Evolutionary conservation across 257 asterid species (phyloP).

Genomic region (Haberlea rhodopensis): DNA sequence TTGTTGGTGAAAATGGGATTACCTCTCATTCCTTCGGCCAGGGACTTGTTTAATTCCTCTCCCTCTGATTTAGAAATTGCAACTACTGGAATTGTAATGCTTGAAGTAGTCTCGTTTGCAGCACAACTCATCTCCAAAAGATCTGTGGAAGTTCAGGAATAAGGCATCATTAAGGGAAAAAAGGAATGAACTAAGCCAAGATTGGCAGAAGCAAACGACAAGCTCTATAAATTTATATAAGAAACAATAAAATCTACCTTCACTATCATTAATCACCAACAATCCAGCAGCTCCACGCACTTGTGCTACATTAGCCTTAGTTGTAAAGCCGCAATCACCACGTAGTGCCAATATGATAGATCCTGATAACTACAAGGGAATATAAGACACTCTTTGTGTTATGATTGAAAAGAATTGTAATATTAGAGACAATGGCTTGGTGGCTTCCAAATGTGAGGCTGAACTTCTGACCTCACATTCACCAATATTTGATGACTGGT

Average conservation of each 20-base stretch:
- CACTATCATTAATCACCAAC: conserved; percentile 70
- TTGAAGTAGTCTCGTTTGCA: conserved; percentile 44
- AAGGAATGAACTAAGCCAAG: conserved; percentile 13
- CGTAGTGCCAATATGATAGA: conserved; percentile 66
- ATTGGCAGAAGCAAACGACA: conserved; percentile 21
- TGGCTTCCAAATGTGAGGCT: conserved; percentile 12
- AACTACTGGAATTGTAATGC: conserved; percentile 74
- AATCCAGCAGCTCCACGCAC: conserved; percentile 77
- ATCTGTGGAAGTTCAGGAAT: conserved; percentile 49
- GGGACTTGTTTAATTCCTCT: conserved; percentile 55
- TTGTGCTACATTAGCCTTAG: conserved; percentile 80
- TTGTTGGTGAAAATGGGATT: conserved; percentile 8
- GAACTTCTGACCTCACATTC: conserved; percentile 3
- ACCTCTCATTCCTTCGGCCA: conserved; percentile 61
- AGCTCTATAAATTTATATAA: conserved; percentile 18
- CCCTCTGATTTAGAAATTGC: conserved; percentile 76
- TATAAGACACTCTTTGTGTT: conserved; percentile 23
- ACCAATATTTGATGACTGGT: conserved; percentile 3
- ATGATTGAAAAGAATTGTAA: conserved; percentile 19
- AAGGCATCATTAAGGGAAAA: conserved; percentile 24
- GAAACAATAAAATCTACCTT: conserved; percentile 54
- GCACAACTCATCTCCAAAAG: conserved; percentile 83
- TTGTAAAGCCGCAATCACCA: conserved; percentile 80
- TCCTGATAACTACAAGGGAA: conserved; percentile 65
- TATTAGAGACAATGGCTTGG: not conserved